Evolutionary conservation across 2,329 filamentous ascomycete genomes (phyloP).

Genomic region (Sporothrix brasiliensis): DNA sequence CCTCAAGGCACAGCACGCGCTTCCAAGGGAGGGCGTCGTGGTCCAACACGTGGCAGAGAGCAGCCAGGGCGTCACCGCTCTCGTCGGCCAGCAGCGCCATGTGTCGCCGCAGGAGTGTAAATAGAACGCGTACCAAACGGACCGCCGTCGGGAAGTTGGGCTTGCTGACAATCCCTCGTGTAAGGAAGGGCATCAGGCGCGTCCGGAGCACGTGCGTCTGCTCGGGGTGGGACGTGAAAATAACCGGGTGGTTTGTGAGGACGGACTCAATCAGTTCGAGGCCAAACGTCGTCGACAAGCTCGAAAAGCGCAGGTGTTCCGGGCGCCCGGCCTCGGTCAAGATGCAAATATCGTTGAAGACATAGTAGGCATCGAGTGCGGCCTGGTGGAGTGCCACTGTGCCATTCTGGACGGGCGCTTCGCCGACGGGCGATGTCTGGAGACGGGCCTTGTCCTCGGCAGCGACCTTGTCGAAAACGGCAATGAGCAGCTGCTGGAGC

Average conservation of each 20-base stretch:
- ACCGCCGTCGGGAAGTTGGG: constrained; percentile 81
- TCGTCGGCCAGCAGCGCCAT: constrained; percentile 74
- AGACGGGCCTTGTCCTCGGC: constrained; percentile 65
- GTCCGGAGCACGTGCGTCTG: constrained; percentile 76
- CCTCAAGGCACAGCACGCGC: constrained; percentile 84
- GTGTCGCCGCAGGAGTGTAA: constrained; percentile 78
- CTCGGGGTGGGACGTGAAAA: constrained; percentile 78
- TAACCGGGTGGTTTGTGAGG: constrained; percentile 77
- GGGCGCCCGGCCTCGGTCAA: constrained; percentile 82
- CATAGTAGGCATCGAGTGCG: constrained; percentile 80
- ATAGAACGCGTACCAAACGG: constrained; percentile 78
- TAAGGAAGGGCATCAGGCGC: constrained; percentile 80
- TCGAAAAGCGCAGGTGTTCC: constrained; percentile 77
- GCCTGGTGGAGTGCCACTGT: constrained; percentile 70
- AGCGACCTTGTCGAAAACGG: constrained; percentile 89
- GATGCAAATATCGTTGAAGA: constrained; percentile 88
- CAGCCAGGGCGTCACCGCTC: constrained; percentile 78
- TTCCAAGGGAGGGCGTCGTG: constrained; percentile 86
- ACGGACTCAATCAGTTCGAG: constrained; percentile 91
- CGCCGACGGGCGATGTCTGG: constrained; percentile 54
- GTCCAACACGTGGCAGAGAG: constrained; percentile 84
- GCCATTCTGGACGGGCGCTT: constrained; percentile 68
- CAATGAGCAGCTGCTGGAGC: constrained; percentile 87
- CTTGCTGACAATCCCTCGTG: constrained; percentile 74
- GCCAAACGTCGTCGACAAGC: constrained; percentile 78